phyloP scores from a whole-genome alignment of 2,329 filamentous ascomycete species.

The Botrytis sinoallii region DNA sequence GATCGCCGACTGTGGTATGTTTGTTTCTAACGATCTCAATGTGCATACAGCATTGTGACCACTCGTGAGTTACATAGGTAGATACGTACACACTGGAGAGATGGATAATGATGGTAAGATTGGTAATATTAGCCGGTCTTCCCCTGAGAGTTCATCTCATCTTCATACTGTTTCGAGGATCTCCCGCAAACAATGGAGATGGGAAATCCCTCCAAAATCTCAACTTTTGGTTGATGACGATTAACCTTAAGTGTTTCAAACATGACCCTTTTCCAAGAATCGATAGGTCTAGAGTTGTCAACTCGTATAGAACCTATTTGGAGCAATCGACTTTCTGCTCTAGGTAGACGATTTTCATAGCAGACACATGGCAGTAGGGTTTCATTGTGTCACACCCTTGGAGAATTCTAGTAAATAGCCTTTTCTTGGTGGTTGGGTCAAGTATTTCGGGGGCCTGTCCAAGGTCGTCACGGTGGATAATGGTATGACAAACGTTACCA shows the following conservation, averaged over 20 bases:
- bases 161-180: not conserved
- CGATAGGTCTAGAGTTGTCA: not conserved
- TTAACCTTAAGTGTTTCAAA: not conserved
- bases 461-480: not conserved
- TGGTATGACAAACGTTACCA: not conserved
- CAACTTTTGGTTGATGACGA: not conserved
- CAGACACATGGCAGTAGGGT: not conserved
- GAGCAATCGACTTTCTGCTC: not conserved
- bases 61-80: not conserved
- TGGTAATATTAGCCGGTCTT: not conserved
- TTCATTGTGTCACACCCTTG: not conserved
- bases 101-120: not conserved
- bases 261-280: not conserved
- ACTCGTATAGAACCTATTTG: conserved; percentile 5
- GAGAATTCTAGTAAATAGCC: not conserved
- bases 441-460: not conserved
- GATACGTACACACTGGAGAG: not conserved
- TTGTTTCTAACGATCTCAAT: not conserved
- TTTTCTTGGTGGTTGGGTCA: not conserved
- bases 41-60: not conserved
- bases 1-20: not conserved
- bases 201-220: not conserved
- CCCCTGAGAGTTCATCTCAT: not conserved
- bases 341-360: not conserved
- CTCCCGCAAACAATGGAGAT: not conserved